Base-by-base conservation (phyloP, 2,329 filamentous ascomycete genomes). In the Bipolaris bicolor region DNA sequence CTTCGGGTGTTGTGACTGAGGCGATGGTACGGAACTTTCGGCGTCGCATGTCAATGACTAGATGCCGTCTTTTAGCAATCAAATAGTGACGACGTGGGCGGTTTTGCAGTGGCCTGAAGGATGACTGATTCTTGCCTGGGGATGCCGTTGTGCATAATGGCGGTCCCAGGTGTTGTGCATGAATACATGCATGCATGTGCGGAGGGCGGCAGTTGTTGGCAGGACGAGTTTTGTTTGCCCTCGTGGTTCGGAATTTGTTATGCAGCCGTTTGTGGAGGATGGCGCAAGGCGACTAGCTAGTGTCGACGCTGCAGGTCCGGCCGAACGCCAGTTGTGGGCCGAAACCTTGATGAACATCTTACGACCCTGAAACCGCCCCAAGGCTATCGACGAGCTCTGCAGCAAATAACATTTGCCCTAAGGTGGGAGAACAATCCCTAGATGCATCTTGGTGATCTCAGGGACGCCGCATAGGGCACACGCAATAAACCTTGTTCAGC, bases 351-450 rank as follows among this genome's bases (percentile, higher is more conserved):
- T 55, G 62, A 47, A 55, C 49, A 49, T 64, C 56, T 50, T 58
- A 61, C 57, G 13, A 31, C 46, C 55, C 51, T 67, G 64, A 67
- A 68, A 68, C 66, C 43, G 44, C 60, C 49, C 64, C 36, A 57
- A 58, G 52, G 54, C 57, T 47, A 45, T 15, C 20, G 41, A 29
- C 31, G 16, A 15, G 15, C 24, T 26, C 22, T 11, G 45, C 34
- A 53, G 24, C 44, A 40, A 43, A 50, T 50, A 58, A 48, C 40
- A 7, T 58, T 58, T 55, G 18, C 24, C 20, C 20, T 49, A 20
- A 46, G 48, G 29, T 37, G 46, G 15, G 22, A 31, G 22, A 40
- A 22, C 26, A 26, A 9, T 26, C 22, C 43, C 33, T 37, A 48
- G 26, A 45, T 13, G 20, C n/a, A 40, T 46, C 41, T 41, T 39